Evolutionary conservation across 1,284 basidiomycete species (phyloP).

Genomic region (Austroboletus olivaceoglutinosus): DNA sequence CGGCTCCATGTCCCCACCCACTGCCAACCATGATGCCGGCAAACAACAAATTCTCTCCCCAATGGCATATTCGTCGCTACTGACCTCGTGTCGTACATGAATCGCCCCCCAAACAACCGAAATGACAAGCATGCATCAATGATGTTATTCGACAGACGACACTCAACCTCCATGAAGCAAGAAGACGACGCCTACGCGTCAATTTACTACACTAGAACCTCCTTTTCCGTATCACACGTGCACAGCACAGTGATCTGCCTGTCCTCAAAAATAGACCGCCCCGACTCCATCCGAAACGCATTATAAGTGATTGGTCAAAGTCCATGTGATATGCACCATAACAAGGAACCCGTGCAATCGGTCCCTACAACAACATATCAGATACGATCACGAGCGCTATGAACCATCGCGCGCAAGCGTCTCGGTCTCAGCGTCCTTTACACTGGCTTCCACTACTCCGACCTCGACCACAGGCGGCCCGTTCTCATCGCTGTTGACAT

Average conservation of each 20-base stretch:
- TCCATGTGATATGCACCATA: slow-evolving; percentile 9
- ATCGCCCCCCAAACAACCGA: not conserved
- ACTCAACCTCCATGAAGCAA: slow-evolving; percentile 6
- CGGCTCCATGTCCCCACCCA: not conserved
- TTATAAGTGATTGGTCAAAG: slow-evolving; percentile 9
- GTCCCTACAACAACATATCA: slow-evolving; percentile 2
- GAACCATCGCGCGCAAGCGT: slow-evolving; percentile 2
- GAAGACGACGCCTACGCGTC: not conserved
- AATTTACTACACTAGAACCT: not conserved
- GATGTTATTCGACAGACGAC: not conserved
- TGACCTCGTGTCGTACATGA: not conserved
- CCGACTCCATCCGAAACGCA: not conserved
- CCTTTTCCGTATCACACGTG: not conserved
- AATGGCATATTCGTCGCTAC: not conserved
- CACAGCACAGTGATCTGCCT: not conserved
- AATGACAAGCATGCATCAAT: not conserved
- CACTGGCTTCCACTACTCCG: slow-evolving; percentile 40
- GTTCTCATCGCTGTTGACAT: slow-evolving; percentile 31
- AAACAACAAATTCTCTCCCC: not conserved
- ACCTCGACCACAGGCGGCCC: slow-evolving; percentile 49
- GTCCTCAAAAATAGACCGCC: not conserved
- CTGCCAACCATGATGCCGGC: not conserved
- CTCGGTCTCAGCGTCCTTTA: slow-evolving; percentile 8
- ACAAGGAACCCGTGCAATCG: slow-evolving; percentile 1
- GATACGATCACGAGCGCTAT: slow-evolving; percentile 16